Conservation (phyloP, 805 yeast species). For the Candida palmyrensis region DNA sequence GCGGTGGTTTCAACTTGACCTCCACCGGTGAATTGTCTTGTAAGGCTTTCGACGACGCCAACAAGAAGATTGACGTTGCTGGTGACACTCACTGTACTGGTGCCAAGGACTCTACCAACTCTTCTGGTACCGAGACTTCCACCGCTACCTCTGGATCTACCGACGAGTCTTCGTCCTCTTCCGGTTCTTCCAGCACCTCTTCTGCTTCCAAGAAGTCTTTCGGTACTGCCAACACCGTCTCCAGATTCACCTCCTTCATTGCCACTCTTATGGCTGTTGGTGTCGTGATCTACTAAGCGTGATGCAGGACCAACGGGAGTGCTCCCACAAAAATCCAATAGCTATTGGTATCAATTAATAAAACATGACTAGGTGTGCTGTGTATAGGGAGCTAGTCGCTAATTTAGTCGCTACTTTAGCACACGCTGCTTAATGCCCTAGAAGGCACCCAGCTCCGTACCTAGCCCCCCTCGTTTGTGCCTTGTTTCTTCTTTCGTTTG, state of each 20-base stretch:
- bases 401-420: too few species aligned
- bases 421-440: too few species aligned
- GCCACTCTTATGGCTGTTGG: constrained; percentile 35
- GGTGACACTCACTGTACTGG: constrained; percentile 82
- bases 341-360: too few species aligned
- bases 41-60: constrained; percentile 63
- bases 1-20: constrained; percentile 87
- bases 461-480: too few species aligned
- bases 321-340: too few species aligned
- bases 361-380: too few species aligned
- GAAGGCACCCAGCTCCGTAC: too few species aligned
- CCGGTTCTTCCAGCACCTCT: constrained; percentile 11
- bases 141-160: constrained; percentile 23
- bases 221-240: constrained; percentile 19
- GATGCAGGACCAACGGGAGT: background rate
- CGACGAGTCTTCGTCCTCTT: constrained; percentile 12
- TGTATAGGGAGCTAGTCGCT: too few species aligned
- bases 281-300: constrained; percentile 27
- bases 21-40: constrained; percentile 80
- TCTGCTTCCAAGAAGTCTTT: constrained; percentile 17
- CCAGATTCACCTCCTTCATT: constrained; percentile 22
- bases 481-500: too few species aligned
- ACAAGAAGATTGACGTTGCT: constrained; percentile 76
- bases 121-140: constrained; percentile 37
- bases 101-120: constrained; percentile 43